phyloP scores from a whole-genome alignment of 768 basidiomycete species.

The Rhodocollybia butyracea region DNA sequence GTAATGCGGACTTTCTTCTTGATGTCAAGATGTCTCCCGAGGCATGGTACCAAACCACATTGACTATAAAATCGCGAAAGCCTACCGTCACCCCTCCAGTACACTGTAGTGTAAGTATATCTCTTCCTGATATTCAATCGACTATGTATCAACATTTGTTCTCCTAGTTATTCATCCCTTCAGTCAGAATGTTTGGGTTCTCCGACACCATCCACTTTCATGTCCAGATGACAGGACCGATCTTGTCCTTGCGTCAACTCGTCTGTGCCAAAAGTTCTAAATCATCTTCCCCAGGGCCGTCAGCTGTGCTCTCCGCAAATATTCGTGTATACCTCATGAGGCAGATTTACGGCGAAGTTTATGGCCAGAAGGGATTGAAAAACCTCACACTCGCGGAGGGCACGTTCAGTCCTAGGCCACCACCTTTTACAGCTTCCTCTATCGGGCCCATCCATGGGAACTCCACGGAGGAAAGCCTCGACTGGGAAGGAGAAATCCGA shows the following conservation, averaged over 20 bases:
- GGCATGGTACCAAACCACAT: slow-evolving; percentile 13
- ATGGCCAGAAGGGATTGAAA: slow-evolving; percentile 32
- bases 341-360: slow-evolving; percentile 38
- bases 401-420: slow-evolving; percentile 41
- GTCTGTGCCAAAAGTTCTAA: slow-evolving; percentile 22
- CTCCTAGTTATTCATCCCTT: slow-evolving; percentile 57
- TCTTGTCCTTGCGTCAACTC: slow-evolving; percentile 44
- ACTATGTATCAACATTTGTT: background rate
- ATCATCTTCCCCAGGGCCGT: too few relatives aligned
- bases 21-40: slow-evolving; percentile 11
- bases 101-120: slow-evolving; percentile 3
- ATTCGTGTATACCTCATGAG: slow-evolving; percentile 54
- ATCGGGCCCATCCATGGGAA: slow-evolving; percentile 16
- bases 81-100: background rate
- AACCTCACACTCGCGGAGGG: slow-evolving; percentile 47
- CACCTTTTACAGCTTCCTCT: slow-evolving; percentile 24
- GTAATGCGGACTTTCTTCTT: slow-evolving; percentile 1
- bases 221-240: slow-evolving; percentile 51
- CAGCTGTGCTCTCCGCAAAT: slow-evolving; percentile 13
- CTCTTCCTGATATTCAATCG: background rate
- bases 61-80: slow-evolving; percentile 7
- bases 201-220: slow-evolving; percentile 62
- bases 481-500: slow-evolving; percentile 59
- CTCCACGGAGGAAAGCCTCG: slow-evolving; percentile 41
- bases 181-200: slow-evolving; percentile 49